Evolutionary conservation across 495 filamentous ascomycete genomes (phyloP).

Genomic region (Aspergillus steynii): DNA sequence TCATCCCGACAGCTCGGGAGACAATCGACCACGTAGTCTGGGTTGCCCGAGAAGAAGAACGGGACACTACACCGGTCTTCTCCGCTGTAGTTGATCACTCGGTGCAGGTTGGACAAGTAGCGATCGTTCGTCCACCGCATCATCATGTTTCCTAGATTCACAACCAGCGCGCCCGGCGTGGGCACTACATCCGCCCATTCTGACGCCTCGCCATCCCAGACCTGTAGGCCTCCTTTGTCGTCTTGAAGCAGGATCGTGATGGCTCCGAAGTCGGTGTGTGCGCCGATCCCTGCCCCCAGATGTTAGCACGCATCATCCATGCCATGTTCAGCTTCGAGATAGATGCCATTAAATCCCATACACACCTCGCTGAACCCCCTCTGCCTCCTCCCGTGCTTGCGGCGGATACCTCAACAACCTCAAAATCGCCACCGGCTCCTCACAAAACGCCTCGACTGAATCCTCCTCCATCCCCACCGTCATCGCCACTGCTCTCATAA

Average conservation of each 20-base stretch:
- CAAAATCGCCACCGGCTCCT: conserved; percentile 34
- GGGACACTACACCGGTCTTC: conserved; percentile 28
- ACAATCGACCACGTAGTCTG: conserved; percentile 24
- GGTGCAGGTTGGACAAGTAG: conserved; percentile 33
- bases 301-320: not conserved
- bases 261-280: conserved; percentile 54
- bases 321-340: not conserved
- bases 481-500: conserved; percentile 37
- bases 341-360: too few relatives aligned
- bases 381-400: conserved; percentile 33
- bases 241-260: conserved; percentile 49
- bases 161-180: conserved; percentile 40
- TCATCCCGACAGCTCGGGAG: conserved; percentile 21
- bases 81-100: conserved; percentile 30
- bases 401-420: conserved; percentile 50
- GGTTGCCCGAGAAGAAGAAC: conserved; percentile 34
- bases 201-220: conserved; percentile 35
- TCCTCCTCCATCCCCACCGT: conserved; percentile 38
- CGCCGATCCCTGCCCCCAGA: conserved; percentile 37
- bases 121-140: conserved; percentile 30
- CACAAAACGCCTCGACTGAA: conserved; percentile 40
- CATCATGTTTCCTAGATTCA: conserved; percentile 52
- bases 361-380: conserved; percentile 11
- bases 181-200: conserved; percentile 35
- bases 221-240: conserved; percentile 40